Conservation (phyloP, 106 monocot species). For the Allium sativum region DNA sequence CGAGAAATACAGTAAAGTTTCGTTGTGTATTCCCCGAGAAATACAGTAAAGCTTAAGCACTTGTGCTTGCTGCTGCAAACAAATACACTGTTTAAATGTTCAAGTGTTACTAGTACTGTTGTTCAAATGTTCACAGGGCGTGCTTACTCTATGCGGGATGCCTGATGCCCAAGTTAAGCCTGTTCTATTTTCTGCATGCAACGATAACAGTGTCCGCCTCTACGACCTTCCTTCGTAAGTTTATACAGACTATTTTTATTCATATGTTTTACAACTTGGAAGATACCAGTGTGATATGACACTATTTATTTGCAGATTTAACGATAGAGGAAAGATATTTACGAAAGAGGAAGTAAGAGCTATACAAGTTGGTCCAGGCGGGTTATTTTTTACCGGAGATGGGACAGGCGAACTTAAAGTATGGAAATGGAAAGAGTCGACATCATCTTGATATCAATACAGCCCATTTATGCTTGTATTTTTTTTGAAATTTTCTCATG, state of each 20-base stretch:
- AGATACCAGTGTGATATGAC: neutral
- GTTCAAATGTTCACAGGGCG: constrained; percentile 69
- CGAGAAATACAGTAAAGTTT: no score
- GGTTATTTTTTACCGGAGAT: constrained; percentile 85
- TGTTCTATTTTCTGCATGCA: constrained; percentile 55
- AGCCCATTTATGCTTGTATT: no score
- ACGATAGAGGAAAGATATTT: constrained; percentile 72
- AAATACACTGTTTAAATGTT: no score
- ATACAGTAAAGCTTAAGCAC: no score
- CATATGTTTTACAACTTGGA: neutral
- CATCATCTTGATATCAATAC: constrained; percentile 6
- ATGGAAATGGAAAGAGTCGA: constrained; percentile 53
- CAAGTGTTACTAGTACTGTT: no score
- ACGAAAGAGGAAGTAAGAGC: constrained; percentile 70
- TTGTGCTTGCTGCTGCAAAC: no score
- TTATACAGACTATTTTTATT: neutral
- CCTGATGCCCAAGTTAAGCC: constrained; percentile 73
- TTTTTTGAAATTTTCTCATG: no score
- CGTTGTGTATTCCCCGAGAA: no score
- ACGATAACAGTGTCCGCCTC: constrained; percentile 62
- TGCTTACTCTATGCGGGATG: constrained; percentile 59
- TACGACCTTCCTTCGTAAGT: constrained; percentile 95
- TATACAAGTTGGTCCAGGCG: constrained; percentile 61
- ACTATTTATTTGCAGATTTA: constrained; percentile 28
- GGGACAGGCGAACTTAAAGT: constrained; percentile 74